A percentile compares a stretch with the other conserved stretches of the same genome.
phyloP scores from a whole-genome alignment of 352 stramenopile species.

The Phytophthora pisi region DNA sequence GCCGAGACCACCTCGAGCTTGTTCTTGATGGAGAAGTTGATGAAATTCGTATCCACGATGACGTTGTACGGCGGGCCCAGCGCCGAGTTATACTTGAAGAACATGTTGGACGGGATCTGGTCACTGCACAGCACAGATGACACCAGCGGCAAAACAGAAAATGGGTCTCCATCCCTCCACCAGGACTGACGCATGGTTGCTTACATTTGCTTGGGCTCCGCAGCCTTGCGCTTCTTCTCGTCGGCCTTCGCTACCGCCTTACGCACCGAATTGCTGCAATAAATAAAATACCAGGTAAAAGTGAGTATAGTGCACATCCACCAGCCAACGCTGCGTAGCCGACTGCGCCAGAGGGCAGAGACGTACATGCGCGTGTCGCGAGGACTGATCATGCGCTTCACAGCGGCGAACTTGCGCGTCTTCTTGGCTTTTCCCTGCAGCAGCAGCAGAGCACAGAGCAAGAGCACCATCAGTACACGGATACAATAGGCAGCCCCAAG shows the following conservation, averaged over 20 bases:
- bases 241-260: conserved; percentile 75
- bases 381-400: conserved; percentile 98
- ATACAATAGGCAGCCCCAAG: background rate
- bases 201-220: conserved; percentile 94
- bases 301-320: background rate
- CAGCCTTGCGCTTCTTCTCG: conserved; percentile 91
- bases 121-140: conserved; percentile 59
- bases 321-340: background rate
- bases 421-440: conserved; percentile 97
- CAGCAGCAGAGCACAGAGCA: background rate
- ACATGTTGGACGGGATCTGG: conserved; percentile 97
- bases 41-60: conserved; percentile 99
- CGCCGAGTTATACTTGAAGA: conserved; percentile 99
- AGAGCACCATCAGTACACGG: conserved; percentile 11
- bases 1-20: conserved; percentile 98
- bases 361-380: conserved; percentile 97
- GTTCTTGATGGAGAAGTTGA: conserved; percentile 99
- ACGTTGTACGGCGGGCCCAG: conserved; percentile 98
- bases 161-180: conserved; percentile 9
- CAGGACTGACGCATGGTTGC: background rate
- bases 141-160: conserved; percentile 11
- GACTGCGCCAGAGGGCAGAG: background rate
- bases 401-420: conserved; percentile 97
- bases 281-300: background rate
- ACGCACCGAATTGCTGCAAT: conserved; percentile 72